Evolutionary conservation across 108 stramenopile species (phyloP).

Genomic region (Skeletonema menzelii): DNA sequence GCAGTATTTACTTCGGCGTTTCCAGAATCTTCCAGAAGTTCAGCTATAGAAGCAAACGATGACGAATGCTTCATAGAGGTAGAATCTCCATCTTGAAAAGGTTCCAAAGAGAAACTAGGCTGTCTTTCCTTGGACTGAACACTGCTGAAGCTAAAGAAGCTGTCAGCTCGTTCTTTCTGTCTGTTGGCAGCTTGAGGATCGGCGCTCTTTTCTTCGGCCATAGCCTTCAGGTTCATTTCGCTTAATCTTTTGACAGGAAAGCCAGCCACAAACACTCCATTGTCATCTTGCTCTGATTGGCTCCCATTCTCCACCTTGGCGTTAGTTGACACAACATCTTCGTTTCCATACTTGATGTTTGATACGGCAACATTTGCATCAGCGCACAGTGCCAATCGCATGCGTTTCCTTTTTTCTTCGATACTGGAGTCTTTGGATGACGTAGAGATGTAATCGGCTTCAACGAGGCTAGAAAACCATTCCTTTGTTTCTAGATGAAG

Average conservation of each 20-base stretch:
- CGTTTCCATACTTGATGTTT: background rate
- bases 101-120: background rate
- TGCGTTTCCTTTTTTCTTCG: conserved; percentile 57
- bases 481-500: conserved; percentile 54
- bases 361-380: conserved; percentile 14
- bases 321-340: background rate
- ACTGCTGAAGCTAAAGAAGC: background rate
- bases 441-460: conserved; percentile 51
- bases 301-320: background rate
- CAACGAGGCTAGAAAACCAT: conserved; percentile 70
- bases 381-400: conserved; percentile 54
- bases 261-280: conserved; percentile 15
- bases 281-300: background rate
- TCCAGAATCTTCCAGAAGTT: conserved; percentile 5
- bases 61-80: conserved; percentile 1
- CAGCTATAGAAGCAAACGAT: background rate
- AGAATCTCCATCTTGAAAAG: background rate
- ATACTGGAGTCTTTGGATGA: conserved; percentile 53
- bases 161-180: background rate
- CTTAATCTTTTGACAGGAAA: conserved; percentile 4
- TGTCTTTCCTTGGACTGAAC: background rate
- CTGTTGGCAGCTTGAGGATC: background rate
- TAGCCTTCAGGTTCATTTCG: conserved; percentile 4
- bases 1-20: background rate
- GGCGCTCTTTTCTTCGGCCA: background rate